A percentile compares a stretch with the other conserved stretches of the same genome.
These are phyloP conservation scores for Suillus paluster DNA, from an alignment of 768 basidiomycete species.

Conservation along the genomic window DNA sequence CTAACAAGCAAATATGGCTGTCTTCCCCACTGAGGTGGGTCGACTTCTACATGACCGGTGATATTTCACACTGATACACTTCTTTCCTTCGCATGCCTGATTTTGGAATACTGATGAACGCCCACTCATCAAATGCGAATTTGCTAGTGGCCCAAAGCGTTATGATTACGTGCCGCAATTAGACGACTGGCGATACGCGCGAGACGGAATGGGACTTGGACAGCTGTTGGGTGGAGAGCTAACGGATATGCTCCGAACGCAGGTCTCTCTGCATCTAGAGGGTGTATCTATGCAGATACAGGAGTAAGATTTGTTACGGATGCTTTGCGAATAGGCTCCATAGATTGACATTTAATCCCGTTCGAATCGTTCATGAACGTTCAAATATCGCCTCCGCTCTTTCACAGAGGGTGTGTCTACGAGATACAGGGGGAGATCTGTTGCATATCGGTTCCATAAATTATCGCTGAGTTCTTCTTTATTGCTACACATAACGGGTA, in stretches of 20 bases:
- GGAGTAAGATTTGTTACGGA: conserved; percentile 15
- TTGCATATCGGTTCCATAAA: not conserved
- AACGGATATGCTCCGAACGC: conserved; percentile 40
- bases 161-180: conserved; percentile 71
- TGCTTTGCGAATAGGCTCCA: not conserved
- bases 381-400: too few relatives aligned
- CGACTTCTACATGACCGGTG: not conserved
- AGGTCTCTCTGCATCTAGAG: conserved; percentile 38
- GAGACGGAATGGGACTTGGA: conserved; percentile 66
- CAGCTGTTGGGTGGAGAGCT: conserved; percentile 74
- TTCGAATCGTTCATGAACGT: too few relatives aligned
- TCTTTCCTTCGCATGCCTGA: not conserved
- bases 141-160: conserved; percentile 83
- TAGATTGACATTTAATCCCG: not conserved
- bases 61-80: conserved; percentile 10
- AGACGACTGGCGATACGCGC: conserved; percentile 75
- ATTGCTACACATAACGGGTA: not conserved
- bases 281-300: conserved; percentile 27
- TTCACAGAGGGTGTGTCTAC: too few relatives aligned
- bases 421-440: conserved; percentile 17
- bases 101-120: conserved; percentile 8
- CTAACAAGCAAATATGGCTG: conserved; percentile 97
- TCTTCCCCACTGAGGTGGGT: conserved; percentile 84
- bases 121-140: conserved; percentile 5
- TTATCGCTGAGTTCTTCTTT: not conserved